phyloP scores from a whole-genome alignment of 2,329 filamentous ascomycete genomes.

The Aaosphaeria pasadenensis region DNA sequence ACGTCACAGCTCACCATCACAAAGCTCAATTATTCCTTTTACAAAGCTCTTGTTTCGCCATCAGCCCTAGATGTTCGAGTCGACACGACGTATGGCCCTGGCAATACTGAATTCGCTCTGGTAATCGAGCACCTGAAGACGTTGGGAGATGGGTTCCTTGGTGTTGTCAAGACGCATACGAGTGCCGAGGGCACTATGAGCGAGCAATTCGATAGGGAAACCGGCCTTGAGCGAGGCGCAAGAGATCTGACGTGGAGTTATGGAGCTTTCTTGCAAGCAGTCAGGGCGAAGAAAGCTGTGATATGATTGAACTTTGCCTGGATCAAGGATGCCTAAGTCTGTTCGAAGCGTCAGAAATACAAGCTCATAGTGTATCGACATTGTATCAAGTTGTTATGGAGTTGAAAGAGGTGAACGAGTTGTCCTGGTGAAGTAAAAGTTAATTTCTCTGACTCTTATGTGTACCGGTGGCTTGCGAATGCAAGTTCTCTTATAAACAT shows the following conservation, averaged over 20 bases:
- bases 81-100: conserved; percentile 21
- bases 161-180: conserved; percentile 39
- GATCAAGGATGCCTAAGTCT: no score
- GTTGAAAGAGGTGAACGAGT: no score
- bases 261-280: conserved; percentile 41
- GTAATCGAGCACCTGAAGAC: conserved; percentile 29
- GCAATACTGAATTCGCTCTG: conserved; percentile 26
- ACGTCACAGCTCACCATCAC: conserved; percentile 31
- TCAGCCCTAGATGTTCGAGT: conserved; percentile 16
- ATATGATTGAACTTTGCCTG: no score
- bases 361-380: no score
- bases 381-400: no score
- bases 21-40: conserved; percentile 33
- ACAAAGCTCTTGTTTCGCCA: conserved; percentile 28
- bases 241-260: conserved; percentile 47
- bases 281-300: conserved; percentile 28
- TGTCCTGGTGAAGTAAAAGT: no score
- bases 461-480: no score
- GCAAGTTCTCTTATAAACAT: no score
- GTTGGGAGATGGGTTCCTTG: conserved; percentile 41
- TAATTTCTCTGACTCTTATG: no score
- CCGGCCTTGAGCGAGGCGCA: conserved; percentile 40
- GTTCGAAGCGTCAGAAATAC: no score
- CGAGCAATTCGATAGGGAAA: conserved; percentile 43
- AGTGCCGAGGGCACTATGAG: conserved; percentile 38